Conservation (phyloP, 2,329 filamentous ascomycete species). For the Botryosphaeria dothidea region DNA sequence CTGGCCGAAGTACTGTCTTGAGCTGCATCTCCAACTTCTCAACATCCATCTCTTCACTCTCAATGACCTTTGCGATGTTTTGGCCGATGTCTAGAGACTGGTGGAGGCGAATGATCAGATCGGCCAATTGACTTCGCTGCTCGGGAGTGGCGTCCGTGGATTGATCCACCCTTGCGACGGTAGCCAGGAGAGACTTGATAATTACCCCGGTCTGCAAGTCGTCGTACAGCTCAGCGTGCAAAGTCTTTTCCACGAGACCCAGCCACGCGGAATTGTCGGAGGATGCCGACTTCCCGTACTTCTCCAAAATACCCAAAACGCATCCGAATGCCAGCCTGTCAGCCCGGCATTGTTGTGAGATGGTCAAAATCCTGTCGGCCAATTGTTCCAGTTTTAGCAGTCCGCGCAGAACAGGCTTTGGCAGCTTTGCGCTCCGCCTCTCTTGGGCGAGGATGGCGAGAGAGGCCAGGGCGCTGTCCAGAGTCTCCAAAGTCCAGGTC, state of each 20-base stretch:
- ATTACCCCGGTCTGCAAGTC: slow-evolving; percentile 65
- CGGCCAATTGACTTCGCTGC: slow-evolving; percentile 33
- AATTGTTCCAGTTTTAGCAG: slow-evolving; percentile 66
- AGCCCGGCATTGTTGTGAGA: slow-evolving; percentile 66
- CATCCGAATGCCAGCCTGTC: slow-evolving; percentile 73
- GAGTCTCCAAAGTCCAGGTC: slow-evolving; percentile 74
- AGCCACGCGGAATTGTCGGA: slow-evolving; percentile 4
- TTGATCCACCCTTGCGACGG: slow-evolving; percentile 60
- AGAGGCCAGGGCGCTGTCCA: slow-evolving; percentile 73
- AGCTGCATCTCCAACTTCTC: slow-evolving; percentile 74
- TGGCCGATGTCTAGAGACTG: slow-evolving; percentile 43
- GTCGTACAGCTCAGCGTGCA: slow-evolving; percentile 61
- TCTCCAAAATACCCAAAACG: slow-evolving; percentile 53
- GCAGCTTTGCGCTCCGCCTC: slow-evolving; percentile 68
- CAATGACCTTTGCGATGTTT: slow-evolving; percentile 67
- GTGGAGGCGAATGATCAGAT: slow-evolving; percentile 32
- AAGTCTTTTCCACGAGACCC: slow-evolving; percentile 59
- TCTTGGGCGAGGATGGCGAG: slow-evolving; percentile 81
- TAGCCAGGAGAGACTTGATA: slow-evolving; percentile 65
- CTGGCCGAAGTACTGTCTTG: slow-evolving; percentile 64
- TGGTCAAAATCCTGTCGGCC: slow-evolving; percentile 58
- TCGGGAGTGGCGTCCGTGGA: slow-evolving; percentile 54
- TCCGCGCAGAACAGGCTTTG: slow-evolving; percentile 68
- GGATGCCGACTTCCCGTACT: slow-evolving; percentile 5
- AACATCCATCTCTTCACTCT: slow-evolving; percentile 69